Percentiles rank a stretch among this genome's conserved stretches.
Conservation (phyloP, 345 rosid genomes). For the Populus ilicifolia region DNA sequence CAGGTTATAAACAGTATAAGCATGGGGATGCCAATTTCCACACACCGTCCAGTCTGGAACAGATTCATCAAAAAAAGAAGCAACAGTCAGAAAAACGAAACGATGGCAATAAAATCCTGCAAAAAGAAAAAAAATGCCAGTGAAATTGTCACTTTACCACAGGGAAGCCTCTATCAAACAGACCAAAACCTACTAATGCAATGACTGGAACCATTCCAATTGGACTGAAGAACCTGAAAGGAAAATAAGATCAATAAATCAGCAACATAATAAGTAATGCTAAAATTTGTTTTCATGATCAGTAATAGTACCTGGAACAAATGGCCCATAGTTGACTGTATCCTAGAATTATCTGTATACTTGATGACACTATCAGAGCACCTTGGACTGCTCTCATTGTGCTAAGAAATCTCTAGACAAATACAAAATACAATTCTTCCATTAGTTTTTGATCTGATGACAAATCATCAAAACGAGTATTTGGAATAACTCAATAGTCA, state of each 20-base stretch:
- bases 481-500: neutral
- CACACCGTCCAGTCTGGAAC: conserved; percentile 77
- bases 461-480: neutral
- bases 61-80: conserved; percentile 1
- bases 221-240: conserved; percentile 91
- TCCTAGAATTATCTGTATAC: conserved; percentile 88
- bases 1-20: conserved; percentile 69
- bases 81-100: neutral
- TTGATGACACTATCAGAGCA: conserved; percentile 90
- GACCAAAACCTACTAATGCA: conserved; percentile 82
- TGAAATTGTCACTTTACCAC: conserved; percentile 46
- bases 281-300: neutral
- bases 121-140: neutral
- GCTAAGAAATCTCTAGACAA: conserved; percentile 66
- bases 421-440: neutral
- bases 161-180: conserved; percentile 97
- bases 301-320: conserved; percentile 67
- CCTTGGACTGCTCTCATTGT: conserved; percentile 99
- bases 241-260: neutral
- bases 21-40: conserved; percentile 90
- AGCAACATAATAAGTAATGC: neutral
- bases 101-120: neutral
- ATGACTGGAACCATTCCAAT: conserved; percentile 98
- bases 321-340: conserved; percentile 96
- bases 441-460: neutral